phyloP scores from a whole-genome alignment of 345 rosid genomes.

The Citrus medica region DNA sequence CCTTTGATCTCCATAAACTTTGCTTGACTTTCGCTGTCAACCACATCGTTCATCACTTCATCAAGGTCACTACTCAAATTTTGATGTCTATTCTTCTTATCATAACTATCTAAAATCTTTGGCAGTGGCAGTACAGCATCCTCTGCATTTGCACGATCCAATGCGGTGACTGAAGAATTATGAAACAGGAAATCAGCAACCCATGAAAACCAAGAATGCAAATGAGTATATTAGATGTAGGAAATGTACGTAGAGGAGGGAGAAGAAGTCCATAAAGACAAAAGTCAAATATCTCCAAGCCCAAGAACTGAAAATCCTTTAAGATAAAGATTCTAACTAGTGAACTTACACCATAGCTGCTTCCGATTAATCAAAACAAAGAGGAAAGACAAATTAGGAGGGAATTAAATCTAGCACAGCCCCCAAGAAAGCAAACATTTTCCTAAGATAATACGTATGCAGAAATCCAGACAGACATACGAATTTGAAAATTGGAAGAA shows the following conservation, averaged over 20 bases:
- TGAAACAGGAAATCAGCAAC: conserved; percentile 26
- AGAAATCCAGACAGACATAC: neutral
- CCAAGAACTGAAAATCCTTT: too few species aligned
- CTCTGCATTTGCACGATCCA: conserved; percentile 90
- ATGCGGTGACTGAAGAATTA: conserved; percentile 61
- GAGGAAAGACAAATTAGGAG: too few species aligned
- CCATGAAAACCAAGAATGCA: conserved; percentile 3
- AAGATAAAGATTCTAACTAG: too few species aligned
- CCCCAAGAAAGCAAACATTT: neutral
- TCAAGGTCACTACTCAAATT: conserved; percentile 23
- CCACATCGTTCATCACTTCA: conserved; percentile 43
- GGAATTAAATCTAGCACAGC: neutral
- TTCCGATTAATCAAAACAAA: too few species aligned
- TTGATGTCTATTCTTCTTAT: conserved; percentile 32
- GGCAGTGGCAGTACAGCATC: conserved; percentile 76
- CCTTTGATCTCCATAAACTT: conserved; percentile 39
- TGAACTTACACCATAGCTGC: too few species aligned
- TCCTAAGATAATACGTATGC: neutral
- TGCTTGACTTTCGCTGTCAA: conserved; percentile 37
- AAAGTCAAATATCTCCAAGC: too few species aligned
- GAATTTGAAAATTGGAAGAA: neutral
- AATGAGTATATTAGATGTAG: neutral
- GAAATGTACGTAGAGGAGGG: too few species aligned
- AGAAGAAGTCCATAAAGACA: too few species aligned
- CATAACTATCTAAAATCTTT: conserved; percentile 43